Percentiles rank a stretch among this genome's conserved stretches.
These are phyloP conservation scores for Globisporangium camurandrum DNA, from an alignment of 352 stramenopile genomes.

Conservation along the genomic window DNA sequence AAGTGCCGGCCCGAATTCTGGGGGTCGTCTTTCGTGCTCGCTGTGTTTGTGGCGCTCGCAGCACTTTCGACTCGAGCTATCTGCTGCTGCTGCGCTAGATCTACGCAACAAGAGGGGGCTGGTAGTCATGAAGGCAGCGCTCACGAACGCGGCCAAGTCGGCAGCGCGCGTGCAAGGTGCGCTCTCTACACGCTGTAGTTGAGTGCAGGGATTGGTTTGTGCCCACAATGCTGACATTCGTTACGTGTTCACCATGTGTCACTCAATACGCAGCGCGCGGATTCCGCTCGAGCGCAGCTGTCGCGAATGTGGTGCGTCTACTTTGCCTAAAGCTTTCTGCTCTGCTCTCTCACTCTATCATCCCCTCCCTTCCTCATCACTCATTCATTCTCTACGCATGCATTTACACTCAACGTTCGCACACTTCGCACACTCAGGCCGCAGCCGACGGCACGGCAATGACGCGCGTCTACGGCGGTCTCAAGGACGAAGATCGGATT, in stretches of 20 bases:
- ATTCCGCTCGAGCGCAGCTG: conserved; percentile 23
- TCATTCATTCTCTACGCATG: background rate
- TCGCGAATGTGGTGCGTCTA: conserved; percentile 28
- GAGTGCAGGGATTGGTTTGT: conserved; percentile 1
- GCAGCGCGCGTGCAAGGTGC: conserved; percentile 9
- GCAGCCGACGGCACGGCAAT: conserved; percentile 51
- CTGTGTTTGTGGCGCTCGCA: conserved; percentile 8
- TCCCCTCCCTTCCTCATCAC: background rate
- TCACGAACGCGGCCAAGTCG: conserved; percentile 11
- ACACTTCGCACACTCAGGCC: conserved; percentile 14
- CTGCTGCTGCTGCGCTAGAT: background rate
- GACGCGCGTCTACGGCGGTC: conserved; percentile 88
- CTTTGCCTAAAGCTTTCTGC: background rate
- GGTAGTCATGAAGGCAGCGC: conserved; percentile 7
- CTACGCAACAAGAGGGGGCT: background rate
- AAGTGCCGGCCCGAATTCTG: no score
- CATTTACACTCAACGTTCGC: no score
- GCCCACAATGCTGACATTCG: background rate
- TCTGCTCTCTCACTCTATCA: background rate
- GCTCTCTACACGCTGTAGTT: background rate
- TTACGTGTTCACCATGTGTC: background rate
- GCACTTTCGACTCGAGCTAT: conserved; percentile 9
- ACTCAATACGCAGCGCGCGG: conserved; percentile 2
- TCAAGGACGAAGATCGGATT: conserved; percentile 99
- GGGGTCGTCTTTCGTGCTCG: conserved; percentile 1